phyloP scores from a whole-genome alignment of 768 basidiomycete species.

The Calocybe indica region DNA sequence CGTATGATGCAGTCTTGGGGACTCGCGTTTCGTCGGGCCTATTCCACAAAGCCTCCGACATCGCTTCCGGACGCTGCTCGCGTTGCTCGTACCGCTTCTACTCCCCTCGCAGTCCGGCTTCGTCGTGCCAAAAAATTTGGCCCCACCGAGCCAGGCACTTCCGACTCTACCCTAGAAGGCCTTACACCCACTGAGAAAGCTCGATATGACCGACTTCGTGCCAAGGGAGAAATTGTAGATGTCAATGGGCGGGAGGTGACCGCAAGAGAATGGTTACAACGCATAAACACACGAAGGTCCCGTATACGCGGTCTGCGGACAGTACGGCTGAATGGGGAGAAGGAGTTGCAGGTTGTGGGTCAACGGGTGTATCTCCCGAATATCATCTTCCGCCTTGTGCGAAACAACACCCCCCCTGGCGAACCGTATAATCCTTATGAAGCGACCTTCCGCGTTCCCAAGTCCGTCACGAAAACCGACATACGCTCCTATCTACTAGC shows the following conservation, averaged over 20 bases:
- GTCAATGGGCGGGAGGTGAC: slow-evolving; percentile 32
- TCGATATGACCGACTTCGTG: slow-evolving; percentile 52
- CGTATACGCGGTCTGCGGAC: slow-evolving; percentile 62
- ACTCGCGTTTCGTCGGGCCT: slow-evolving; percentile 26
- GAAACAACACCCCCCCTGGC: slow-evolving; percentile 72
- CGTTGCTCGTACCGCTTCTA: slow-evolving; percentile 60
- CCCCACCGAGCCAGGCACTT: slow-evolving; percentile 21
- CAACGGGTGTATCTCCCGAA: slow-evolving; percentile 89
- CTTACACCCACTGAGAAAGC: slow-evolving; percentile 62
- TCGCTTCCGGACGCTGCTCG: slow-evolving; percentile 33
- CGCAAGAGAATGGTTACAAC: slow-evolving; percentile 53
- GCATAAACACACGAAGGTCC: slow-evolving; percentile 49
- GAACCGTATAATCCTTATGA: slow-evolving; percentile 91
- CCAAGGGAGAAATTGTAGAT: slow-evolving; percentile 41
- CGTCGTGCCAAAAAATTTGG: slow-evolving; percentile 54
- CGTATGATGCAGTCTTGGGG: slow-evolving; percentile 27
- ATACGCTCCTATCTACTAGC: slow-evolving; percentile 79
- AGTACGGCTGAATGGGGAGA: slow-evolving; percentile 28
- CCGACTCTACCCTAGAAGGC: slow-evolving; percentile 47
- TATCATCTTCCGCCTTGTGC: slow-evolving; percentile 72
- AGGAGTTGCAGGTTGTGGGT: slow-evolving; percentile 58
- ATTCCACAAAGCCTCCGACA: slow-evolving; percentile 30
- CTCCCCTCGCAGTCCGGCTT: slow-evolving; percentile 67
- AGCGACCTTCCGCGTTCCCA: slow-evolving; percentile 91
- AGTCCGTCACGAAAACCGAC: slow-evolving; percentile 88